phyloP scores from a whole-genome alignment of 495 filamentous ascomycete species.

The Aspergillus cavernicola region DNA sequence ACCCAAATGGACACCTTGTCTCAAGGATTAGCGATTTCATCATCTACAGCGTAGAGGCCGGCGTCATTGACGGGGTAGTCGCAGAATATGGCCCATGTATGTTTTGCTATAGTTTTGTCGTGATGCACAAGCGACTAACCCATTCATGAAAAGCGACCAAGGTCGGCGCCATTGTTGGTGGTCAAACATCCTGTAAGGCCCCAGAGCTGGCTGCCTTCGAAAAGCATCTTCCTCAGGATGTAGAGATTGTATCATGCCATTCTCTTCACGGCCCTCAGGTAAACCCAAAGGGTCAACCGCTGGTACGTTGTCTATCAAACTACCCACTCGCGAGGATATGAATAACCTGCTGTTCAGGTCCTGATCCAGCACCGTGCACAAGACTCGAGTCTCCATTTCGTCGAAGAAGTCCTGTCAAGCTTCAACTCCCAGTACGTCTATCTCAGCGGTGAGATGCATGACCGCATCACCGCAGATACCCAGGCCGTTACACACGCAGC shows the following conservation, averaged over 20 bases:
- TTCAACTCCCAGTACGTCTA: slow-evolving; percentile 79
- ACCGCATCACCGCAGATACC: slow-evolving; percentile 96
- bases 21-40: slow-evolving; percentile 94
- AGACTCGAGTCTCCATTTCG: slow-evolving; percentile 68
- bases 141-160: slow-evolving; percentile 70
- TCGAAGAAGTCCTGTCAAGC: slow-evolving; percentile 74
- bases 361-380: slow-evolving; percentile 90
- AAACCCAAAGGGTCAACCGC: slow-evolving; percentile 78
- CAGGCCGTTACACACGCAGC: slow-evolving; percentile 97
- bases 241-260: slow-evolving; percentile 94
- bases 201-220: slow-evolving; percentile 95
- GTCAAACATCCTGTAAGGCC: slow-evolving; percentile 97
- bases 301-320: slow-evolving; percentile 50
- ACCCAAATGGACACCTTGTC: slow-evolving; percentile 89
- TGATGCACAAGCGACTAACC: slow-evolving; percentile 15
- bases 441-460: slow-evolving; percentile 81
- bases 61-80: slow-evolving; percentile 80
- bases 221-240: slow-evolving; percentile 77
- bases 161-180: slow-evolving; percentile 87
- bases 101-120: slow-evolving; percentile 26
- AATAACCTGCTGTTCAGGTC: slow-evolving; percentile 47
- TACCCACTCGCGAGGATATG: not conserved
- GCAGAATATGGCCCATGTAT: slow-evolving; percentile 87
- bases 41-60: slow-evolving; percentile 95
- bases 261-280: slow-evolving; percentile 93